Evolutionary conservation across 2,329 filamentous ascomycete genomes (phyloP), one percentile per base, ranked within the genome.

Genomic region (Penicillium oxalicum): DNA sequence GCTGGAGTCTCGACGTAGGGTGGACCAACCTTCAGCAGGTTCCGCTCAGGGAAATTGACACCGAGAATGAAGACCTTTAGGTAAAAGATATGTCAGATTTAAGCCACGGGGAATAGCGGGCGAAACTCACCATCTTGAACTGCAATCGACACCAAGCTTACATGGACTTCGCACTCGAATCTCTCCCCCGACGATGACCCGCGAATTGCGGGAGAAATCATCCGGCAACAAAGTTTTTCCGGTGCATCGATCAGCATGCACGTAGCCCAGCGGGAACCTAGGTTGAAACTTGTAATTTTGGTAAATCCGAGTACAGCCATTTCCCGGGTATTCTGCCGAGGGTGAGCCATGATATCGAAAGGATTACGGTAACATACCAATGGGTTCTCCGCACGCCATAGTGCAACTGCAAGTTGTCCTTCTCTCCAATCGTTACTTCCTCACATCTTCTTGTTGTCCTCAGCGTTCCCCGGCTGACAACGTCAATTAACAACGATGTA

Each of bases 61-160:
- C 88, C 88, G 65, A 91, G 78, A 63, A 97, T 84, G 76, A 93
- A 88, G 64, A 91, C 86, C 88, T 89, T 51, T 36, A 45, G 32
- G 36, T 40, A n/a, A 26, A 25, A 24, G n/a, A 27, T 27, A 9
- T 45, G 32, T 37, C 7, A 29, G 24, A 5, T 33, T 11, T 11
- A 8, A 3, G 28, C 12, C 26, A 27, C 5, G 33, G 43, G 18
- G 41, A 27, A 24, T 7, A 13, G 33, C 5, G 5, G 5, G 5
- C n/a, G 3, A 28, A 26, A 25, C 43, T 29, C 60, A 69, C 67
- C 66, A 69, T 69, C 45, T 61, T 68, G 58, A 47, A 44, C 11
- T 29, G 36, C 18, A 8, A 41, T 52, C 47, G 44, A 38, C 48
- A 42, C 40, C 46, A 49, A 41, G 35, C 35, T 4, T 39, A 33